Base-by-base conservation (phyloP, 1,139 yeast genomes). In the Zygosaccharomyces pseudobailii region DNA sequence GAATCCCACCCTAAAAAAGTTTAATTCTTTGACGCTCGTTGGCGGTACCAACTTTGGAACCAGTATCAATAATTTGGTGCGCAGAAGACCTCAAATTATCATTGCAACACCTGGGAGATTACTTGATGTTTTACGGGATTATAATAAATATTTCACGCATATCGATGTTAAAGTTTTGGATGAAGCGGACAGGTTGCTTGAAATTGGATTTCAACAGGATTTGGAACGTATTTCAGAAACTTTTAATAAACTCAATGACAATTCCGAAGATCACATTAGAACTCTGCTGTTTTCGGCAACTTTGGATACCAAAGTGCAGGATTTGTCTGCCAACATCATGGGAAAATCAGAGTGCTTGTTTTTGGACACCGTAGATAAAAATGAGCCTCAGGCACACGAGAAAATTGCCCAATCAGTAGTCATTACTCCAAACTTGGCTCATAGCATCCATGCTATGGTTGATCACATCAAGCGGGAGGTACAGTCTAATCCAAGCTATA, bases 71-170 rank as follows among this genome's bases (percentile, higher is more conserved):
- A 64, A 65, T 20, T 59, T 71, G 59, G 44, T 50, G 28, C 55
- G 55, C 22, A 45, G 51, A 10, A 62, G 63, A 47, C 76, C 76
- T 13, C 74, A 75, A 34, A 80, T 90, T 55, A 78, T 88, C 37
- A 85, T 89, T 51, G 95, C 89, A 13, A 89, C 97, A 4, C 97
- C 97, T 1, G 97, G 97, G 54, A 78, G 97, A 70, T 74, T 89
- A 50, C 66, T 75, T 47, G 95, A 84, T 57, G 70, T 78, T 50
- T 67, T 88, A 47, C 69, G 71, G 31, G 71, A 71, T 38, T 74
- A 74, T 47, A 69, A 75, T 17, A 65, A 67, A 23, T 72, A 74
- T 36, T 84, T 88, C 63, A 63, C 70, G 36, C 70, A 73, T 46
- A 71, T 90, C 45, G 74, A 76, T 50, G 79, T 82, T 57, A 74